Conservation (phyloP, 2,329 filamentous ascomycete species). For the Fusarium anthophilum region DNA sequence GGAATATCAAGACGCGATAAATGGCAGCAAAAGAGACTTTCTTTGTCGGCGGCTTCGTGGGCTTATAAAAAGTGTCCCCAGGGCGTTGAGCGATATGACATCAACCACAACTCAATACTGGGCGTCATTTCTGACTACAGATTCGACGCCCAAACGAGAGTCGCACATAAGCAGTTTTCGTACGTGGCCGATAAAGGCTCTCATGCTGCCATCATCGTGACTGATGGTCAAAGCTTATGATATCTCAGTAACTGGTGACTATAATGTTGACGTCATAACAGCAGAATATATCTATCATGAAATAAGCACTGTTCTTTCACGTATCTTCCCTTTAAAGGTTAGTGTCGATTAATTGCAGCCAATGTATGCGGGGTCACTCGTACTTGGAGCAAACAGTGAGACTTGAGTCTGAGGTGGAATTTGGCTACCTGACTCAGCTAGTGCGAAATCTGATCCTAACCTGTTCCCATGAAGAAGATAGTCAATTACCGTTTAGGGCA, state of each 20-base stretch:
- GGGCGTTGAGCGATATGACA: background rate
- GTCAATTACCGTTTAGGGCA: background rate
- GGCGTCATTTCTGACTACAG: accelerated
- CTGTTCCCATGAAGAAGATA: background rate
- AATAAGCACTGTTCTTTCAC: too few species aligned
- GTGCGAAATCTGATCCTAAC: background rate
- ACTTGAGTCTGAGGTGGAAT: background rate
- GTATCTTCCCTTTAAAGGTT: accelerated
- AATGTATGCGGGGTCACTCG: background rate
- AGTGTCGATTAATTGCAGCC: background rate
- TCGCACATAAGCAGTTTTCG: background rate
- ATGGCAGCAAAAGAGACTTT: background rate
- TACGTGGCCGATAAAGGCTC: background rate
- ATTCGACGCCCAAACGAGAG: accelerated
- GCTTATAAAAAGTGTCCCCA: background rate
- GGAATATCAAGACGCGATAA: accelerated
- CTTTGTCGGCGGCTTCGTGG: too few species aligned
- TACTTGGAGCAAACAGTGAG: too few species aligned
- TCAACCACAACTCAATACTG: background rate
- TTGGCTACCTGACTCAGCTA: background rate
- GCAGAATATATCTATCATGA: background rate
- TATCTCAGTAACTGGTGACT: accelerated
- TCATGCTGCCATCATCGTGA: background rate
- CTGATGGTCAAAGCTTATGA: background rate
- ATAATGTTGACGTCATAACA: background rate